Percentiles rank a stretch among this genome's conserved stretches.
phyloP scores from a whole-genome alignment of 805 yeast genomes.

The fission yeast (Schizosaccharomyces pombe) region ASM294v3 CU329670.1:2839501-2840000 shows the following conservation, averaged over 20 bases:
- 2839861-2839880: conserved; percentile 49
- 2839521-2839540: conserved; percentile 97
- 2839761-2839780: conserved; percentile 62
- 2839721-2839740: conserved; percentile 48
- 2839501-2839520: conserved; percentile 87
- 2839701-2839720: conserved; percentile 80
- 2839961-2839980: conserved; percentile 39
- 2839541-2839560: conserved; percentile 84
- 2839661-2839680: conserved; percentile 73
- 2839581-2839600: conserved; percentile 56
- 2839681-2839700: conserved; percentile 95
- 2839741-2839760: conserved; percentile 54
- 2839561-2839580: conserved; percentile 89
- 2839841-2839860: conserved; percentile 36
- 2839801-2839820: conserved; percentile 76
- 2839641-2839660: conserved; percentile 56
- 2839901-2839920: conserved; percentile 18
- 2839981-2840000: conserved; percentile 56
- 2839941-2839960: conserved; percentile 34
- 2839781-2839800: conserved; percentile 68
- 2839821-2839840: conserved; percentile 60
- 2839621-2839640: conserved; percentile 60
- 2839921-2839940: conserved; percentile 38
- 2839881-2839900: conserved; percentile 49
- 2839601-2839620: conserved; percentile 72